Evolutionary conservation across 2,329 filamentous ascomycete species (phyloP).

Genomic region (Fusarium multiceps): DNA sequence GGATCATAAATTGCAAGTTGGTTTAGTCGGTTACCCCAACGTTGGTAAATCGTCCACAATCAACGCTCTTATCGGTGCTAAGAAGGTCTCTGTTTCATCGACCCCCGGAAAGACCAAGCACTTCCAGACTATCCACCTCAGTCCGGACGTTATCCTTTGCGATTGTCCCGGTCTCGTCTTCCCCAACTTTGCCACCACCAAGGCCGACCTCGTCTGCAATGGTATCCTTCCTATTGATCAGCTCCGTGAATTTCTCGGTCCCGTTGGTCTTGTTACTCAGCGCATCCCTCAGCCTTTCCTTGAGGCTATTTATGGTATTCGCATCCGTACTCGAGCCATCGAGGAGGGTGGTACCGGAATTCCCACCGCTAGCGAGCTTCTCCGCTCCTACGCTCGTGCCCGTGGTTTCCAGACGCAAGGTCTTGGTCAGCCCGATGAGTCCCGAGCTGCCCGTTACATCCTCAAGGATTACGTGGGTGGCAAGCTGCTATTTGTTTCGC

Average conservation of each 20-base stretch:
- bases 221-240: slow-evolving; percentile 97
- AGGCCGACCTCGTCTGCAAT: slow-evolving; percentile 95
- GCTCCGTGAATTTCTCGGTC: slow-evolving; percentile 90
- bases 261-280: slow-evolving; percentile 82
- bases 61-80: slow-evolving; percentile 97
- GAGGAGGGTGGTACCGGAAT: slow-evolving; percentile 94
- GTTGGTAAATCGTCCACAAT: slow-evolving; percentile 99
- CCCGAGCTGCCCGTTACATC: slow-evolving; percentile 86
- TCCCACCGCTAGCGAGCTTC: slow-evolving; percentile 85
- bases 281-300: slow-evolving; percentile 89
- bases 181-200: slow-evolving; percentile 96
- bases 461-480: slow-evolving; percentile 98
- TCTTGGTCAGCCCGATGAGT: slow-evolving; percentile 91
- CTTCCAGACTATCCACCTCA: slow-evolving; percentile 97
- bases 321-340: slow-evolving; percentile 79
- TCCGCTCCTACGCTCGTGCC: slow-evolving; percentile 87
- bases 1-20: slow-evolving; percentile 82
- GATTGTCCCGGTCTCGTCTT: slow-evolving; percentile 99
- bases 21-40: slow-evolving; percentile 97
- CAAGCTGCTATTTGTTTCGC: slow-evolving; percentile 91
- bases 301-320: slow-evolving; percentile 93
- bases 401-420: slow-evolving; percentile 92
- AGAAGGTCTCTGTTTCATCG: slow-evolving; percentile 97
- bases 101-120: slow-evolving; percentile 99
- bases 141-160: slow-evolving; percentile 88